A percentile compares a stretch with the other conserved stretches of the same genome.
Evolutionary conservation across 2,329 filamentous ascomycete genomes (phyloP).

Genomic region (Lasiodiplodia gonubiensis): DNA sequence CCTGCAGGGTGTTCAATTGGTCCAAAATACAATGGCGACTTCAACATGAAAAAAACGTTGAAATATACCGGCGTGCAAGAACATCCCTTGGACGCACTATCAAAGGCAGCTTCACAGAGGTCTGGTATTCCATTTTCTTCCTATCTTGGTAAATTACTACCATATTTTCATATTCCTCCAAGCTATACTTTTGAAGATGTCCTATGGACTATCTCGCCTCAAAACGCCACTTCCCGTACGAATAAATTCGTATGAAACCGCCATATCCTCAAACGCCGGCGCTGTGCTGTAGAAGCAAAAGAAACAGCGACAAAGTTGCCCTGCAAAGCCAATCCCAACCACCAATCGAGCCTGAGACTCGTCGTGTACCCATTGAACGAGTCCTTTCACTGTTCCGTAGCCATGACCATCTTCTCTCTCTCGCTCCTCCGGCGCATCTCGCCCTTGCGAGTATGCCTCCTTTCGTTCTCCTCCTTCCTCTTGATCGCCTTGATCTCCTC

Average conservation of each 20-base stretch:
- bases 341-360: no score
- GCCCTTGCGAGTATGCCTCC: constrained; percentile 87
- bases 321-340: neutral
- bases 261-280: constrained; percentile 25
- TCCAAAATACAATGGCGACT: no score
- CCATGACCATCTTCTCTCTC: constrained; percentile 91
- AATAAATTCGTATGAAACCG: neutral
- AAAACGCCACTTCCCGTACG: neutral
- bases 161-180: neutral
- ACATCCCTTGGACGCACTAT: no score
- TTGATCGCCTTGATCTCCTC: constrained; percentile 89
- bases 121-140: neutral
- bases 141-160: neutral
- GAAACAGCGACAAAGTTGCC: constrained; percentile 4
- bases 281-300: constrained; percentile 25
- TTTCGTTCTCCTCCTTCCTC: constrained; percentile 90
- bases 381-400: constrained; percentile 61
- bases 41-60: no score
- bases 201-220: neutral
- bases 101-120: neutral
- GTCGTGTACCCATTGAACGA: neutral
- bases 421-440: constrained; percentile 75
- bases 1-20: no score
- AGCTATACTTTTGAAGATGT: neutral
- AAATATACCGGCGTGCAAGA: no score